Percentiles rank a stretch among this genome's conserved stretches.
Conservation (phyloP, 495 filamentous ascomycete genomes). For the Penicillium odoratum region DNA sequence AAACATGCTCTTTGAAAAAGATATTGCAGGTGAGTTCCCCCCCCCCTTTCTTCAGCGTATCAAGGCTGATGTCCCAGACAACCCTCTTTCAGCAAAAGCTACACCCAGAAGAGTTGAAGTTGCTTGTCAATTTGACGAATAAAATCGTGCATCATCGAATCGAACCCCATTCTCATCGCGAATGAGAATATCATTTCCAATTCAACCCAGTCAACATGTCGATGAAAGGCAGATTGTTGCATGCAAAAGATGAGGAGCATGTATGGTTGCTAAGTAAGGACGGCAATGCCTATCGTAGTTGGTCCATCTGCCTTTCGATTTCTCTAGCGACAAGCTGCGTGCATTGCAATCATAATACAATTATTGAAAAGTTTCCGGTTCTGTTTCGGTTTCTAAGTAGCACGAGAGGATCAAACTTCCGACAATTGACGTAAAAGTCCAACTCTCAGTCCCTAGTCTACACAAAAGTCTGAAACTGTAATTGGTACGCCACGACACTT, state of each 20-base stretch:
- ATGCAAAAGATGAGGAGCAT: neutral
- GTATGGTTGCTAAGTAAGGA: neutral
- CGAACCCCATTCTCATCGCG: neutral
- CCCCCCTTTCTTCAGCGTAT: neutral
- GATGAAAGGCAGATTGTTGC: neutral
- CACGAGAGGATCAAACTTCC: neutral
- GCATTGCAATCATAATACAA: neutral
- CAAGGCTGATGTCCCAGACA: neutral
- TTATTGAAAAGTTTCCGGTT: neutral
- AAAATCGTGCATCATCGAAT: neutral
- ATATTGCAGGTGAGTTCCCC: neutral
- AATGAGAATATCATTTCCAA: neutral
- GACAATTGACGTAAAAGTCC: neutral
- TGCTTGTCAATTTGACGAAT: neutral
- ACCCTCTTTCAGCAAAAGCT: neutral
- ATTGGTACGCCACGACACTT: neutral
- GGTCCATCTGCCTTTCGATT: neutral
- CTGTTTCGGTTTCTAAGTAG: neutral
- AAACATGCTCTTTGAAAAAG: neutral
- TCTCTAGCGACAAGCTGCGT: neutral
- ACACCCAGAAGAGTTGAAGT: neutral
- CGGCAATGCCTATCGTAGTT: neutral
- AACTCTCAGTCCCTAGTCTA: neutral
- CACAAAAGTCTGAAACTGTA: neutral
- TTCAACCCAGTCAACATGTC: neutral